These are phyloP conservation scores for Metschnikowia arizonensis DNA, from an alignment of 805 yeast genomes.

Conservation along the genomic window DNA sequence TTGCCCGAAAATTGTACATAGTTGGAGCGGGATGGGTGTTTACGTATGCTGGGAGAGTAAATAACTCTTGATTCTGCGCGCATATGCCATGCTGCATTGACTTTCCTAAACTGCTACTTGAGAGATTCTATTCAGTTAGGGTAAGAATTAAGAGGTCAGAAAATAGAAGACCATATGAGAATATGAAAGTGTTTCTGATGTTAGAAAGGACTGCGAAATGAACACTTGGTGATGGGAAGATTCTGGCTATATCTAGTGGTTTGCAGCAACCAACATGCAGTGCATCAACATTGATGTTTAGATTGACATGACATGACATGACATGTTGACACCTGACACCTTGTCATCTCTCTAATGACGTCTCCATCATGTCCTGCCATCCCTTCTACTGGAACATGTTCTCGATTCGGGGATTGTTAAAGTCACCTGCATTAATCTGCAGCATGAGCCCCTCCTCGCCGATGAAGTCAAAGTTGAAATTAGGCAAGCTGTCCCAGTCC, in stretches of 20 bases:
- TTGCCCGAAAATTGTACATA: background rate
- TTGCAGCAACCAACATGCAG: slow-evolving; percentile 3
- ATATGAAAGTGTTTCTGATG: no score
- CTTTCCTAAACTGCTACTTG: background rate
- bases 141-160: no score
- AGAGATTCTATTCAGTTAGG: no score
- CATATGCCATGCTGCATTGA: slow-evolving; percentile 2
- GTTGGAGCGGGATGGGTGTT: background rate
- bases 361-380: no score
- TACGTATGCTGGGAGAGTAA: background rate
- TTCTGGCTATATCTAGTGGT: background rate
- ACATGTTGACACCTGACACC: no score
- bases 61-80: background rate
- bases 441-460: slow-evolving; percentile 25
- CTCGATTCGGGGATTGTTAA: slow-evolving; percentile 18
- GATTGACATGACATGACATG: no score
- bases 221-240: no score
- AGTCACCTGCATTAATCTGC: slow-evolving; percentile 20
- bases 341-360: no score
- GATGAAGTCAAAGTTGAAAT: slow-evolving; percentile 31
- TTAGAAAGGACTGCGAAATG: no score
- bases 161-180: no score
- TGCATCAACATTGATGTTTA: no score
- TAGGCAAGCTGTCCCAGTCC: slow-evolving; percentile 21
- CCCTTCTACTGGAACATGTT: slow-evolving; percentile 21